Base-by-base conservation (phyloP, 306 rosid species). In the Rubus idaeus region DNA sequence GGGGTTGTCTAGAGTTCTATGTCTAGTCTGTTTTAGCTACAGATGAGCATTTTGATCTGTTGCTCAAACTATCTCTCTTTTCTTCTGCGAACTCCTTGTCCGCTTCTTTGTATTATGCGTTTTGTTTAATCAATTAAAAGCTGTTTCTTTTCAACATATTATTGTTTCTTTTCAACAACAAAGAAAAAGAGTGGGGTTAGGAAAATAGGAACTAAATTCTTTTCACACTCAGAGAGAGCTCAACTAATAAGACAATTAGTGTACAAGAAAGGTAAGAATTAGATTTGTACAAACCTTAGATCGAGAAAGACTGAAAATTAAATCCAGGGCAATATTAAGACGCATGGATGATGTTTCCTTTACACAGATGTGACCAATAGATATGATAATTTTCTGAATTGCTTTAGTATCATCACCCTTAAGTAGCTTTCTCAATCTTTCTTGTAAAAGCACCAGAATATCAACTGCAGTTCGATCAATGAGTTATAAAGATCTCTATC, bases 331-430 rank as follows among this genome's bases (percentile, higher is more conserved):
- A 75, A 84, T 71, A 87, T 90, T 90, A 52, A 94, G 90, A 77
- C 84, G 89, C 66, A 83, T 50, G 77, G 93, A 74, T 71, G 96
- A 88, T 82, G 93, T 84, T 83, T 94, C 96, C 65, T 92, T 89
- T 70, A 89, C 80, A 75, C 97, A 90, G 7, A 94, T 81, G 86
- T 94, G 96, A 77, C 98, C 98, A 72, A 92, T 81, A 73, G 98
- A 87, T 78, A 94, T 78, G 56, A 87, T 88, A 84, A 86, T 89
- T 85, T 83, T 94, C 86, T 90, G 98, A 76, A 85, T 80, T 64
- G 95, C 92, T 87, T 92, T 92, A 74, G 74, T 88, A 71, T 94
- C 97, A 71, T 88, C 93, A 65, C 92, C 90, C 62, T 49, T 76
- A 35, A 94, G 82, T 75, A 92, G 90, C 88, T 94, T 92, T 78